Conservation (phyloP, 495 filamentous ascomycete species). For the Penicillium verhagenii region DNA sequence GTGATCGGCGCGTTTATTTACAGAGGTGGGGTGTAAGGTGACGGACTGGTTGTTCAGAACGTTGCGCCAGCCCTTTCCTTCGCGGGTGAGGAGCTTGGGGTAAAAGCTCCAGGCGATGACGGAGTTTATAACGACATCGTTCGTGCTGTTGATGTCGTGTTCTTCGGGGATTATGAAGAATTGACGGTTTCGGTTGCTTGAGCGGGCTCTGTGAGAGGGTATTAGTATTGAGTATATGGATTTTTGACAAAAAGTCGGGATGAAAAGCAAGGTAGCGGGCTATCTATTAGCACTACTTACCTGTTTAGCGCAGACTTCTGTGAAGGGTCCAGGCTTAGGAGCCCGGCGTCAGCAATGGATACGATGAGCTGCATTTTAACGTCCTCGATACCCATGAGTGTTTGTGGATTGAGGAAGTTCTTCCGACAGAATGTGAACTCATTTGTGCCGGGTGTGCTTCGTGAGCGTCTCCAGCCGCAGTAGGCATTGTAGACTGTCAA, state of each 20-base stretch:
- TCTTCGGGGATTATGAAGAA: slow-evolving; percentile 79
- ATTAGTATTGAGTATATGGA: slow-evolving; percentile 15
- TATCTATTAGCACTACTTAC: no score
- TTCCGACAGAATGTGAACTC: slow-evolving; percentile 88
- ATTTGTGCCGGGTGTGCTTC: slow-evolving; percentile 59
- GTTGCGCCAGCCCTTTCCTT: slow-evolving; percentile 89
- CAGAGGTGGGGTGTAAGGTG: slow-evolving; percentile 76
- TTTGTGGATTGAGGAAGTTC: slow-evolving; percentile 83
- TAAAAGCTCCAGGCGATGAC: slow-evolving; percentile 93
- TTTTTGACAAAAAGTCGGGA: no score
- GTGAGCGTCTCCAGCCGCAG: slow-evolving; percentile 77
- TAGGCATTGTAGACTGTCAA: slow-evolving; percentile 94
- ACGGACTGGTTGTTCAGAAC: slow-evolving; percentile 87
- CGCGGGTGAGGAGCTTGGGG: slow-evolving; percentile 81
- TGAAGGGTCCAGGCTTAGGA: slow-evolving; percentile 65
- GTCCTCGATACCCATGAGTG: slow-evolving; percentile 87
- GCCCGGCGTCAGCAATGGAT: slow-evolving; percentile 76
- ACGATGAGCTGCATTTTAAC: slow-evolving; percentile 86
- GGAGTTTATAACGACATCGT: slow-evolving; percentile 72
- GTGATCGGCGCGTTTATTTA: slow-evolving; percentile 70
- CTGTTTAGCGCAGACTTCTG: slow-evolving; percentile 67
- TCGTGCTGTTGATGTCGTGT: slow-evolving; percentile 70
- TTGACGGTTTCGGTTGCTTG: slow-evolving; percentile 58
- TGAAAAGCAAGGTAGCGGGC: no score
- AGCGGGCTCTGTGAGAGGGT: slow-evolving; percentile 39